Conservation (phyloP, 192 early-diverging fungal genomes). For the Rhizoclosmatium globosum region DNA sequence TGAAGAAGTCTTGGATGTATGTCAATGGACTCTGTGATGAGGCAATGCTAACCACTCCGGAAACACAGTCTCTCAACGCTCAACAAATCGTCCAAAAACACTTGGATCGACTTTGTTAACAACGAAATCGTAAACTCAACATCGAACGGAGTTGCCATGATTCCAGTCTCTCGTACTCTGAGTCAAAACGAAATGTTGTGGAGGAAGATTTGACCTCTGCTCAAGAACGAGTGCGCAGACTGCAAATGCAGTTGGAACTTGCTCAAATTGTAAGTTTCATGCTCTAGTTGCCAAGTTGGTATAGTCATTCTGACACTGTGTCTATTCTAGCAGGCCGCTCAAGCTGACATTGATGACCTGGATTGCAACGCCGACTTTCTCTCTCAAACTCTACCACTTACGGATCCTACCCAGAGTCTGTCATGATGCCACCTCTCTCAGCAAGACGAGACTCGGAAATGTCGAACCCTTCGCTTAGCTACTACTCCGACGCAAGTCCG, state of each 20-base stretch:
- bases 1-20: constrained; percentile 6
- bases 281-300: not conserved
- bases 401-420: not conserved
- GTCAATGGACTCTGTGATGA: not conserved
- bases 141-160: not conserved
- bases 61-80: not conserved
- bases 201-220: not conserved
- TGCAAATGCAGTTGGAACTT: not conserved
- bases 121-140: not conserved
- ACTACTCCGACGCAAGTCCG: not conserved
- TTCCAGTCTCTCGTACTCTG: not conserved
- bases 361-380: not conserved
- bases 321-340: not conserved
- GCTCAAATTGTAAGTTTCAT: not conserved
- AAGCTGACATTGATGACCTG: not conserved
- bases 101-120: constrained; percentile 12
- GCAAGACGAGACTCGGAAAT: not conserved
- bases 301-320: not conserved
- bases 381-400: not conserved
- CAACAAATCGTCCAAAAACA: constrained; percentile 6
- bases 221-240: not conserved
- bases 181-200: not conserved
- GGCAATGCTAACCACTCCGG: not conserved
- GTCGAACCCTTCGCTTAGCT: not conserved
- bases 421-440: not conserved